Base-by-base conservation (phyloP, 345 rosid genomes). In the Trapa incisa region DNA sequence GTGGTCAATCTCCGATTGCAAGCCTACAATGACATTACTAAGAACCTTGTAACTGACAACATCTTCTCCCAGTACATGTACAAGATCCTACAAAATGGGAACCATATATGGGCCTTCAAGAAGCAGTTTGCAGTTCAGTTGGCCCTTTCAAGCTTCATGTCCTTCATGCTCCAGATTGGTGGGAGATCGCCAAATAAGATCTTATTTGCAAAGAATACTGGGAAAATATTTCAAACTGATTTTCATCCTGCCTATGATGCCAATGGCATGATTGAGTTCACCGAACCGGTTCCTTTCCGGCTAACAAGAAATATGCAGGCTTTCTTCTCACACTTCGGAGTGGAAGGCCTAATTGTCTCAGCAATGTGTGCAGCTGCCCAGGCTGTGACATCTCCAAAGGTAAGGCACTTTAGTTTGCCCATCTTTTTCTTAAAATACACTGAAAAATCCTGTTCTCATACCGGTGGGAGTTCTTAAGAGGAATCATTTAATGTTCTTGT, bases 161-260 rank as follows among this genome's bases (percentile, higher is more conserved):
- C 99, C 38, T 95, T 80, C 88, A 87, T 91, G 97, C 84, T 95
- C 68, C 97, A 89, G 68, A 95, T 91, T 22, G 97, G 99, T 17
- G 96, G 97, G 69, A 84, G 99, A 85, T 95, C 99, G n/a, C 99
- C 97, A 0, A 91, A 87, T 78, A 95, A 95, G 83, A 90, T 89
- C 65, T 73, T 95, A 65, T 95, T 95, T 70, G 96, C 99, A 0
- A 95, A 95, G 79, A 95, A 95, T 89, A 95, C 97, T 0, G 99
- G 97, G 65, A 95, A 87, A 69, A 81, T 91, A 80, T 95, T 95
- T 75, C 97, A 95, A 78, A 91, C 88, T 43, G 99, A 95, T 84
- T 95, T 95, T 71, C 99, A 95, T 73, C 99, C 99, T 22, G 96
- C 97, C 5, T 95, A 95, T 42, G 97, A 91, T 72, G 83, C 78